Evolutionary conservation across 106 monocot genomes (phyloP).

Genomic region (Acorus gramineus): DNA sequence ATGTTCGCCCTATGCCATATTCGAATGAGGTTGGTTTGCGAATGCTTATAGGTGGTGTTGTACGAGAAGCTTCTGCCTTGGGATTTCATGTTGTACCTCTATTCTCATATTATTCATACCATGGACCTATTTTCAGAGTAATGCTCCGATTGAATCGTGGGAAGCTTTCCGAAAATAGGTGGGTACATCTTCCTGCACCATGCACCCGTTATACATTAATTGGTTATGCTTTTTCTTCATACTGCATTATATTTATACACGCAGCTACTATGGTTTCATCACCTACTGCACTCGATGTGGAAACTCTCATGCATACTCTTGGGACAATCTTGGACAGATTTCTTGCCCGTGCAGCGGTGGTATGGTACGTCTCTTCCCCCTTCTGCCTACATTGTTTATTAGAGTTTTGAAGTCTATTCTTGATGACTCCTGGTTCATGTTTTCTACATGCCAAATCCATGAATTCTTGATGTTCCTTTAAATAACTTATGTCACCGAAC

Average conservation of each 20-base stretch:
- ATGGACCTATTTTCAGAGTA: constrained; percentile 90
- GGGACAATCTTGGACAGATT: constrained; percentile 68
- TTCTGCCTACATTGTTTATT: neutral
- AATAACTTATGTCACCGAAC: too few relatives aligned
- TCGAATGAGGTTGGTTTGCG: constrained; percentile 95
- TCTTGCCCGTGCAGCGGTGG: constrained; percentile 49
- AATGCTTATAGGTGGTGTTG: constrained; percentile 90
- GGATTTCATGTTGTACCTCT: constrained; percentile 74
- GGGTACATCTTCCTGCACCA: neutral
- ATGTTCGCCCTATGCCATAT: constrained; percentile 93
- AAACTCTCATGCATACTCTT: constrained; percentile 63
- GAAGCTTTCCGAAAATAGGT: constrained; percentile 48
- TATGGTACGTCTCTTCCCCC: constrained; percentile 28
- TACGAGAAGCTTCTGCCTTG: constrained; percentile 73
- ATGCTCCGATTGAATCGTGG: constrained; percentile 67
- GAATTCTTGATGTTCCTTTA: too few relatives aligned
- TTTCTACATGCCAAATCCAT: neutral
- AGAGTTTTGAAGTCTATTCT: neutral
- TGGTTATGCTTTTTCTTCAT: neutral
- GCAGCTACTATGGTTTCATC: constrained; percentile 85
- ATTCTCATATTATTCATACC: constrained; percentile 95
- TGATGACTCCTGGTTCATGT: neutral
- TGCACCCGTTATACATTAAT: neutral
- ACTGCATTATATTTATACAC: neutral
- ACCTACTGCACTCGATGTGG: constrained; percentile 81